Percentiles rank a stretch among this genome's conserved stretches.
Conservation (phyloP, 1,284 basidiomycete genomes). For the Pseudozyma sp. region DNA sequence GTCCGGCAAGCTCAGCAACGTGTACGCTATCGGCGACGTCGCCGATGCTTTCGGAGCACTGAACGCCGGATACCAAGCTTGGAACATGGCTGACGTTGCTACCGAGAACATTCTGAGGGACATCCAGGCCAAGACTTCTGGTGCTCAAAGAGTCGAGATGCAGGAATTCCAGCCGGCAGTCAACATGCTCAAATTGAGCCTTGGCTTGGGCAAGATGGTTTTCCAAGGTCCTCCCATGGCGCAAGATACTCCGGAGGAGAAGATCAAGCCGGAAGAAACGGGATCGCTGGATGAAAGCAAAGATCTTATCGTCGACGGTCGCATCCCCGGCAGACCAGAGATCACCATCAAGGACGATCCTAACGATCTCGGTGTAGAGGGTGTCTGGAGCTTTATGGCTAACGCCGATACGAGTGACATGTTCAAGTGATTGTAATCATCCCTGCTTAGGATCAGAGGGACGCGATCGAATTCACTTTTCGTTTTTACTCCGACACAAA, state of each 20-base stretch:
- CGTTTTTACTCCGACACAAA: too few relatives aligned
- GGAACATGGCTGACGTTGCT: conserved; percentile 67
- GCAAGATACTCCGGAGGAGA: conserved; percentile 19
- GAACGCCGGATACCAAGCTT: conserved; percentile 68
- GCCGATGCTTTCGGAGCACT: conserved; percentile 67
- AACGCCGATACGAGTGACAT: conserved; percentile 58
- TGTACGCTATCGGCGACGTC: conserved; percentile 67
- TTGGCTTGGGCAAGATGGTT: conserved; percentile 63
- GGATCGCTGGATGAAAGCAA: conserved; percentile 18
- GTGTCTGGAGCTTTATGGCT: conserved; percentile 65
- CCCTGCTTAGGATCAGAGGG: too few relatives aligned
- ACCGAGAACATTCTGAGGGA: conserved; percentile 64
- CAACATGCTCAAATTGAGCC: conserved; percentile 63
- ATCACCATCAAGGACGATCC: conserved; percentile 61
- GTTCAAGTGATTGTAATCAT: conserved; percentile 22
- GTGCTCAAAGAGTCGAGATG: conserved; percentile 19
- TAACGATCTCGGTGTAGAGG: conserved; percentile 61
- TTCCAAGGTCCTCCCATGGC: conserved; percentile 55
- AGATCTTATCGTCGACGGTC: conserved; percentile 27
- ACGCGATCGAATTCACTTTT: too few relatives aligned
- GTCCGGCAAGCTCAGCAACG: conserved; percentile 46
- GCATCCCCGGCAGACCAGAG: conserved; percentile 40
- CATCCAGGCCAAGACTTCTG: conserved; percentile 32
- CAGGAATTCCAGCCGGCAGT: conserved; percentile 56
- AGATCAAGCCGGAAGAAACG: conserved; percentile 36